Evolutionary conservation across 768 basidiomycete genomes (phyloP).

Genomic region (Ramaria sp.): DNA sequence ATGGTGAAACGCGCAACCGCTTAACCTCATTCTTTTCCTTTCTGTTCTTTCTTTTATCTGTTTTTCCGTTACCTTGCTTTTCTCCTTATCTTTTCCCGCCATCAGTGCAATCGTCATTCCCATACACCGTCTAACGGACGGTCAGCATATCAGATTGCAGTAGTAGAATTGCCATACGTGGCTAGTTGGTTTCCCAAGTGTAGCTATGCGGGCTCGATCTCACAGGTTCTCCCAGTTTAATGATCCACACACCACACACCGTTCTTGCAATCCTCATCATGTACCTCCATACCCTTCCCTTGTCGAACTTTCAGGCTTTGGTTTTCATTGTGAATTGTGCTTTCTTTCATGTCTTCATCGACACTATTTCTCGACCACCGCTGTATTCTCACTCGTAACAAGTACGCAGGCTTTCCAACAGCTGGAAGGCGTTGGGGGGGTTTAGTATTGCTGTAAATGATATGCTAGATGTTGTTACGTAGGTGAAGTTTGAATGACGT

Average conservation of each 20-base stretch:
- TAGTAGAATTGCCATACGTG: slow-evolving; percentile 4
- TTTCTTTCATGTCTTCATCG: neutral
- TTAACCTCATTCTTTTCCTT: slow-evolving; percentile 25
- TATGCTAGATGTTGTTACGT: no score
- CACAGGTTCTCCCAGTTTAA: slow-evolving; percentile 8
- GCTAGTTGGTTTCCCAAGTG: slow-evolving; percentile 3
- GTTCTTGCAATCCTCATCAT: slow-evolving; percentile 5
- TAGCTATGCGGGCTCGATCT: slow-evolving; percentile 7
- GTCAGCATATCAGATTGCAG: slow-evolving; percentile 1
- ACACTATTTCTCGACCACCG: neutral
- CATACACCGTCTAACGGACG: slow-evolving; percentile 9
- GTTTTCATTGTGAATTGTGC: neutral
- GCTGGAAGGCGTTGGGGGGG: no score
- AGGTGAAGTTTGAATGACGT: no score
- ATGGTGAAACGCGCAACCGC: slow-evolving; percentile 74
- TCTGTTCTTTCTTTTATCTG: slow-evolving; percentile 1
- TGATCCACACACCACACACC: neutral
- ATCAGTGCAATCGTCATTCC: slow-evolving; percentile 7
- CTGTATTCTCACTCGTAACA: neutral
- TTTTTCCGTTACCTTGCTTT: slow-evolving; percentile 4
- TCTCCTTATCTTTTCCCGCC: slow-evolving; percentile 12
- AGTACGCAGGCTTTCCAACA: no score
- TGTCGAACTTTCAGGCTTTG: slow-evolving; percentile 3
- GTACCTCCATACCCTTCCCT: slow-evolving; percentile 8
- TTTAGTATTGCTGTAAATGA: no score